Base-by-base conservation (phyloP, 768 basidiomycete species). In the Termitomyces sp. region DNA sequence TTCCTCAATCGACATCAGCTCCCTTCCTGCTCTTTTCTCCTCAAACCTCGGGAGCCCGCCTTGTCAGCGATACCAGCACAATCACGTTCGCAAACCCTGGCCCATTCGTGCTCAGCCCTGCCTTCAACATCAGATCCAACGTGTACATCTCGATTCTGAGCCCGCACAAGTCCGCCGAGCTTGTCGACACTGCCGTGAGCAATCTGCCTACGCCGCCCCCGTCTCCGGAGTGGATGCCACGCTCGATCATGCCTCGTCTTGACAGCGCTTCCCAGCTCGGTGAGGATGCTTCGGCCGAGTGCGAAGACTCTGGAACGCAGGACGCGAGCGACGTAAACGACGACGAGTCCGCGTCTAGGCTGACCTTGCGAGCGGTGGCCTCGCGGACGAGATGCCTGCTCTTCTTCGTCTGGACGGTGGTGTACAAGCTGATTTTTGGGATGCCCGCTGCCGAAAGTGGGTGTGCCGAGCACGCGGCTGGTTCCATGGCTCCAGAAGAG, bases 171-270 rank as follows among this genome's bases (percentile, higher is more conserved):
- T 57, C 63, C 50, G 59, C 68, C 57, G 46, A 59, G 53, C 46
- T 55, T 37, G 45, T 57, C 26, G 51, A 65, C 0, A 36, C 41
- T 6, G 41, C 57, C 33, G 47, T 54, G 2, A 60, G 62, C n/a
- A 53, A 57, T 26, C 63, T 77, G 8, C 75, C 73, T 5, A 76
- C 74, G 16, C 75, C 75, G 10, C 75, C 75, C 16, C 70, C 70
- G 8, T 75, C 75, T 36, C 75, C 76, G 9, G 65, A 63, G 36
- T 56, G 73, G 31, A 60, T 57, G 20, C 65, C 70, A 7, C 20
- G 57, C 24, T 15, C 10, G 26, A 49, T 29, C 28, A n/a, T 42
- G 13, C 50, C 46, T 31, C 37, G 42, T 13, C 42, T 41, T 20
- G 39, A 33, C 29, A 42, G 39, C 15, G 24, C 24, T 24, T 55